Base-by-base conservation (phyloP, 306 rosid species). In the Fragaria iinumae region DNA sequence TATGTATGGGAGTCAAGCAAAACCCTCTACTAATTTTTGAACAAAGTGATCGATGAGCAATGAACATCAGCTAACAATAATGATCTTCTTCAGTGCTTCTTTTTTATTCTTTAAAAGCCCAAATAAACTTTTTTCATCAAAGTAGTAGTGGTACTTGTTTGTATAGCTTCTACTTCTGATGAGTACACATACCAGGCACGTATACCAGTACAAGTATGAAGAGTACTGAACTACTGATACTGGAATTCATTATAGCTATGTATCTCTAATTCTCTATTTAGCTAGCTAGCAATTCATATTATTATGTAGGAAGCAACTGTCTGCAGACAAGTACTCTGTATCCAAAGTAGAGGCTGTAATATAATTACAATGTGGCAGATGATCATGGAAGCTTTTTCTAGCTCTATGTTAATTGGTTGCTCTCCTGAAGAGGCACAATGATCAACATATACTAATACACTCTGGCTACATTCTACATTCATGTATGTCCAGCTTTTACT, bases 21-120 rank as follows among this genome's bases (percentile, higher is more conserved):
- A 79, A 71, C 83, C 80, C 82, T 79, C 73, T 59, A 80, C 74
- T 73, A 75, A 64, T 78, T 81, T 83, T 81, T 76, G 81, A 82
- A 72, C 76, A 83, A 73, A 63, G 82, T 71, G 82, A 66, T 79
- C 69, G 82, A 72, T 39, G 67, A 63, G 36, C 20, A 29, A 62
- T 6, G 4, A 63, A 20, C 62, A 6, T 20, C 62, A n/a, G 67
- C 6, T 2, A 5, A 62, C 7, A 29, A 62, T 62, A 5, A 12
- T 62, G 0, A 21, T 29, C 20, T 9, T 14, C 41, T 11, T 6
- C 43, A 23, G 7, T 14, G 2, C 67, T 23, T 32, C 3, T 62
- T 62, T 62, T 62, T 62, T 5, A 32, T 62, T 14, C 67, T 62
- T 62, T 62, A 62, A 29, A 62, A 62, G 29, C 41, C 67, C 67